Base-by-base conservation (phyloP, 2,329 filamentous ascomycete species). In the Botrytis pseudocinerea region DNA sequence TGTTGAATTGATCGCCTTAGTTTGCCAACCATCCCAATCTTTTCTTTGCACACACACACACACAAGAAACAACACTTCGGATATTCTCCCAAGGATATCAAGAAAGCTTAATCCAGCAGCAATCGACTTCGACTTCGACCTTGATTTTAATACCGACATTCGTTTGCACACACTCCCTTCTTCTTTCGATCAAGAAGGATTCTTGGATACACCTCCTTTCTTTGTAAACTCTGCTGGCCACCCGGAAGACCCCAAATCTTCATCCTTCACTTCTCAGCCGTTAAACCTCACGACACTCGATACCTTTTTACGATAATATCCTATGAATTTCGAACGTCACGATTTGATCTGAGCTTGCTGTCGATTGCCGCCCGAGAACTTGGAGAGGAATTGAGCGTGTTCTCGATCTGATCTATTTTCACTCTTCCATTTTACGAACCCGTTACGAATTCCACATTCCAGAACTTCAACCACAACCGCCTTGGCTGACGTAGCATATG, bases 181-280 rank as follows among this genome's bases (percentile, higher is more conserved):
- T 46, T 9, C 20, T 60, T 61, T 61, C 25, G 28, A 60, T 44
- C 28, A 32, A 59, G 54, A 61, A 69, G 51, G 51, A 69, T 61
- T 61, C 66, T 69, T 69, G 66, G 66, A 69, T 69, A 69, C 38
- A 46, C 54, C 51, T 69, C 66, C 40, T 69, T 69, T 69, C 51
- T 69, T 61, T 59, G 22, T 69, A 60, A 35, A 60, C 35, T 46
- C 38, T 60, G 20, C 40, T 44, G 66, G 38, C 38, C 38, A 48
- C 35, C 38, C 9, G 64, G 46, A 54, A 66, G 32, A 44, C 16
- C 46, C n/a, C 46, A 64, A 64, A 44, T 22, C 48, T 54, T 40
- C 40, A 71, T 54, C 46, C 59, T 65, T 38, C 46, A n/a, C 59
- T 42, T 57, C 54, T 42, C 48, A 68, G 20, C 46, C n/a, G 20